Conservation (phyloP, 2,329 filamentous ascomycete genomes). For the Aureobasidium vineae region DNA sequence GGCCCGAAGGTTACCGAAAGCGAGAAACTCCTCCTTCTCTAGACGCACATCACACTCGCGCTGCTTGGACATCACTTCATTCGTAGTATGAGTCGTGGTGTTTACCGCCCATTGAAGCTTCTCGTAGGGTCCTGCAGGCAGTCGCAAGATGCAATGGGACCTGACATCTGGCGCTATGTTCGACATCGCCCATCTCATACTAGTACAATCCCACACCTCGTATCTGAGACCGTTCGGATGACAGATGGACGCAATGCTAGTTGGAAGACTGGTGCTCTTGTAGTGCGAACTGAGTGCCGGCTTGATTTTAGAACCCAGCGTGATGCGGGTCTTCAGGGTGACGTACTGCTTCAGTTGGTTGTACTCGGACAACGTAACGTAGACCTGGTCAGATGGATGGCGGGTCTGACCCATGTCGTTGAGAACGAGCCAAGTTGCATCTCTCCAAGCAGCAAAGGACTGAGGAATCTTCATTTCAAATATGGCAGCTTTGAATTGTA, state of each 20-base stretch:
- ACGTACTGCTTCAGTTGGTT: neutral
- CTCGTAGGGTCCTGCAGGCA: constrained; percentile 42
- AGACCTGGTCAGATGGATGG: too few relatives aligned
- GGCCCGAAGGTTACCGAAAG: constrained; percentile 51
- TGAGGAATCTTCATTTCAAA: constrained; percentile 54
- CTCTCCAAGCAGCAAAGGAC: constrained; percentile 51
- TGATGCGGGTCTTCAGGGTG: neutral
- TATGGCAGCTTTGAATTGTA: constrained; percentile 46
- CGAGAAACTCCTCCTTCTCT: constrained; percentile 54
- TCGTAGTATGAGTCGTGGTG: constrained; percentile 51
- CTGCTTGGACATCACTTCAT: constrained; percentile 54
- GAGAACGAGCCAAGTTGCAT: constrained; percentile 53
- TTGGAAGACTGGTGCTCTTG: neutral
- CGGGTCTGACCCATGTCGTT: constrained; percentile 38
- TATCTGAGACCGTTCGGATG: neutral
- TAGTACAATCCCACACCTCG: neutral
- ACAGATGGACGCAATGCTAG: neutral
- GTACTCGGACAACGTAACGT: neutral
- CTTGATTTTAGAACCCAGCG: neutral
- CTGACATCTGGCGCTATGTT: too few relatives aligned
- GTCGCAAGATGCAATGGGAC: constrained; percentile 42
- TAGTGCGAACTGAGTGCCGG: neutral
- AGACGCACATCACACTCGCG: constrained; percentile 49
- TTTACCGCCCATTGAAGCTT: constrained; percentile 38
- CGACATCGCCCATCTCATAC: neutral